Conservation (phyloP, 176 grass and related monocot species). For the Carex scoparia region DNA sequence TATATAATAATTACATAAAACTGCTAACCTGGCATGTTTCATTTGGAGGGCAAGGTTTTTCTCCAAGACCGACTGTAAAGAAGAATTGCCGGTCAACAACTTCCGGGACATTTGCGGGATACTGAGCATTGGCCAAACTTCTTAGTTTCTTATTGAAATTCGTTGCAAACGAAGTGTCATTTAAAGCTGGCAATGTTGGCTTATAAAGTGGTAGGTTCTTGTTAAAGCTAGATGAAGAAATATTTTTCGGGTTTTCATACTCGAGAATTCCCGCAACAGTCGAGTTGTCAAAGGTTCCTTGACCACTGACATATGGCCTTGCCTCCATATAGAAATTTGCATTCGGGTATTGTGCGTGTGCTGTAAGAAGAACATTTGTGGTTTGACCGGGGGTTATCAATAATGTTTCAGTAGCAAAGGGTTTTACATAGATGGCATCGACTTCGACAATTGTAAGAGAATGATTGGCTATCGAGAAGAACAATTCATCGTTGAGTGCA, state of each 20-base stretch:
- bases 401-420: slow-evolving; percentile 37
- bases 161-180: slow-evolving; percentile 47
- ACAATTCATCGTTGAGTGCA: slow-evolving; percentile 80
- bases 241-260: slow-evolving; percentile 28
- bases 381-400: slow-evolving; percentile 62
- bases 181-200: slow-evolving; percentile 43
- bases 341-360: background rate
- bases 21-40: slow-evolving; percentile 42
- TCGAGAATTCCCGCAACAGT: slow-evolving; percentile 53
- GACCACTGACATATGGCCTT: slow-evolving; percentile 40
- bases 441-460: slow-evolving; percentile 61
- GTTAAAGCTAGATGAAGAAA: background rate
- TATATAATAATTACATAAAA: background rate
- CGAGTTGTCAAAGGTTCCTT: slow-evolving; percentile 81
- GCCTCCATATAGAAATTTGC: slow-evolving; percentile 42
- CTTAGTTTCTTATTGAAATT: slow-evolving; percentile 57
- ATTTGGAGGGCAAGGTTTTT: slow-evolving; percentile 51
- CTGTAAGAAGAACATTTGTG: slow-evolving; percentile 59
- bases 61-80: slow-evolving; percentile 60
- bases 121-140: slow-evolving; percentile 49
- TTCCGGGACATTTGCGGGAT: slow-evolving; percentile 49
- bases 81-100: slow-evolving; percentile 41
- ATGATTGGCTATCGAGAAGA: slow-evolving; percentile 69
- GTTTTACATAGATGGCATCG: slow-evolving; percentile 71
- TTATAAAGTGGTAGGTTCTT: slow-evolving; percentile 29